Percentiles rank a stretch among this genome's conserved stretches.
These are phyloP conservation scores for Rhodosporidiobolus sp. DNA, from an alignment of 768 basidiomycete species.

Conservation along the genomic window DNA sequence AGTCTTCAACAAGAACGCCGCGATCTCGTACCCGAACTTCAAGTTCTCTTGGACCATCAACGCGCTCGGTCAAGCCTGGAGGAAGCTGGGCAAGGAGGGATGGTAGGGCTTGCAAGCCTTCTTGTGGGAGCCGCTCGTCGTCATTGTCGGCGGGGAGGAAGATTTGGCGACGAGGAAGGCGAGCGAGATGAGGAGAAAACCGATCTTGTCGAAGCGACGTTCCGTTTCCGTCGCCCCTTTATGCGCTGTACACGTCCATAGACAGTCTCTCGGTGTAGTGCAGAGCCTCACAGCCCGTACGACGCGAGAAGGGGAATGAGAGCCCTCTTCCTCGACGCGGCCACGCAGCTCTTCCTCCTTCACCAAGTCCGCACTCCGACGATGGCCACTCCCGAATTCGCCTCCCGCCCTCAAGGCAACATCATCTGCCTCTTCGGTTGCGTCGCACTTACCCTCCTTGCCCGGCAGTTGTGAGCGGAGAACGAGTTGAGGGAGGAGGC, in stretches of 20 bases:
- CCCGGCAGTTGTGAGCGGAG: background rate
- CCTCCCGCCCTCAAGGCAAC: conserved; percentile 27
- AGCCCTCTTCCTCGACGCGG: background rate
- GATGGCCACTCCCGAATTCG: conserved; percentile 21
- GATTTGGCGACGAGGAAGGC: background rate
- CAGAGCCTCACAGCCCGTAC: too few species aligned
- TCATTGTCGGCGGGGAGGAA: background rate
- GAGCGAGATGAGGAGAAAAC: background rate
- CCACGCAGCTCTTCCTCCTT: background rate
- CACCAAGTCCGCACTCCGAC: background rate
- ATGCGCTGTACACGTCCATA: too few species aligned
- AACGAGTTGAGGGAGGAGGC: too few species aligned
- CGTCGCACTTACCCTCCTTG: too few species aligned
- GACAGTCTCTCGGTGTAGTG: too few species aligned
- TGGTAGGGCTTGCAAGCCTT: background rate
- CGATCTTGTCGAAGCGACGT: too few species aligned
- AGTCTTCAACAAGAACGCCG: conserved; percentile 38
- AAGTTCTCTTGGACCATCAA: conserved; percentile 38
- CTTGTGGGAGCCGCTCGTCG: too few species aligned
- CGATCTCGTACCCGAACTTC: conserved; percentile 38
- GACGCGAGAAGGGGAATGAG: too few species aligned
- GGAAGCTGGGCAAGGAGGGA: conserved; percentile 16
- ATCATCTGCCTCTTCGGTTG: conserved; percentile 37
- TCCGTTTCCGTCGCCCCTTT: too few species aligned
- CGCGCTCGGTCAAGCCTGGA: conserved; percentile 34